A percentile compares a stretch with the other conserved stretches of the same genome.
These are phyloP conservation scores for Alternaria arborescens DNA, from an alignment of 2,329 filamentous ascomycete genomes.

Conservation along the genomic window DNA sequence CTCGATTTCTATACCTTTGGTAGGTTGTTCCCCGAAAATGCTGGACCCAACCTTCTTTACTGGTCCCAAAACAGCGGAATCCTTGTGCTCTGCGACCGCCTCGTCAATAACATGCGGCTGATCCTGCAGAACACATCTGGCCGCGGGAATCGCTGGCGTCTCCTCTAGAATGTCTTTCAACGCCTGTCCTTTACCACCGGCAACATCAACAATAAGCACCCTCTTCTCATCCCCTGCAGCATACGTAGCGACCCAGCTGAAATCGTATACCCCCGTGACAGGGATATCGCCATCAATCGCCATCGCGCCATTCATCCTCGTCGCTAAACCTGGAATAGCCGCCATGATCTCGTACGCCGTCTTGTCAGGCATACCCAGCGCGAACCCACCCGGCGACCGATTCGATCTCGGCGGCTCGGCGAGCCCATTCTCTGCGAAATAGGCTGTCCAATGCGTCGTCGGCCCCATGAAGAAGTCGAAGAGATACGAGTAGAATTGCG, in stretches of 20 bases:
- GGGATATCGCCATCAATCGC: conserved; percentile 13
- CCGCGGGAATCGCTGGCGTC: conserved; percentile 10
- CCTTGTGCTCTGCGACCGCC: conserved; percentile 10
- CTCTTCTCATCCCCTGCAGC: conserved; percentile 4
- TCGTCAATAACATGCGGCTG: conserved; percentile 15
- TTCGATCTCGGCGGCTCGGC: conserved; percentile 13
- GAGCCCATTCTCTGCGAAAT: conserved; percentile 14
- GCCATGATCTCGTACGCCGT: conserved; percentile 18
- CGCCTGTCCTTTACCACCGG: conserved; percentile 13
- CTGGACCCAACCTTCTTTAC: conserved; percentile 14
- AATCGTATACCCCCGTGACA: conserved; percentile 13
- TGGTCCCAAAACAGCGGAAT: conserved; percentile 11
- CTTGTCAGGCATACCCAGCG: conserved; percentile 17
- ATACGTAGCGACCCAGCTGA: conserved; percentile 14
- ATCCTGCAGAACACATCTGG: conserved; percentile 13
- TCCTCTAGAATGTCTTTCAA: conserved; percentile 15
- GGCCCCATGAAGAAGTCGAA: conserved; percentile 18
- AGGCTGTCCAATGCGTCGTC: conserved; percentile 10
- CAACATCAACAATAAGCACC: conserved; percentile 16
- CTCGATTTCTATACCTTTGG: conserved; percentile 6
- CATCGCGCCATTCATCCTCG: conserved; percentile 13
- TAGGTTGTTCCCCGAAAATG: conserved; percentile 14
- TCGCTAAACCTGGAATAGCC: conserved; percentile 8
- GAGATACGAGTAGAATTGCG: conserved; percentile 16
- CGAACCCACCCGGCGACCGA: conserved; percentile 10